Evolutionary conservation across 2,329 filamentous ascomycete species (phyloP), one percentile per base, ranked within the genome.

Genomic region (Lizonia empirigonia): DNA sequence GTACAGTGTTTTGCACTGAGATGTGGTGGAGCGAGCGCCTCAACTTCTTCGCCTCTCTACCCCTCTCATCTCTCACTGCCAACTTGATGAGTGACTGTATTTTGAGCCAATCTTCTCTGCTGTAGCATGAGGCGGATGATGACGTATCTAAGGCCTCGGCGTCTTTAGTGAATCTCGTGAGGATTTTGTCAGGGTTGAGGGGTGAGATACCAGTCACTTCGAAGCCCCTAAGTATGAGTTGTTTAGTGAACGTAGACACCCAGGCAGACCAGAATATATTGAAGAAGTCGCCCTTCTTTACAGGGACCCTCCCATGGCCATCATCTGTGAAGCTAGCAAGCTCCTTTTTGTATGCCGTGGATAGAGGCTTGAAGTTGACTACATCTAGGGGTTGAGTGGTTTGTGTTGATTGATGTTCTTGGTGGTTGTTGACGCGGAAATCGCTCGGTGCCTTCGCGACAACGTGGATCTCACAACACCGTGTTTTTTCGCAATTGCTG

Each of bases 211-310:
- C 36, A 23, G 30, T 48, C 4, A 29, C 38, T 33, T 44, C 33
- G 27, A 48, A 53, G 30, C 37, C 34, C 13, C 19, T 38, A 13
- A 53, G 44, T 29, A 53, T 39, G 13, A n/a, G 41, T 24, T 13
- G 8, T 33, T 15, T 15, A 30, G 24, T 47, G 13, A 47, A 27
- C 16, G 44, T 37, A 12, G 20, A 16, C n/a, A 22, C 15, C 34
- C 15, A 47, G 12, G 32, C 44, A 13, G 13, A 15, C 44, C 33
- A 47, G 34, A n/a, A n/a, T n/a, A n/a, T n/a, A n/a, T n/a, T n/a
- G n/a, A n/a, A n/a, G n/a, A n/a, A n/a, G n/a, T n/a, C 33, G 34
- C 44, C 23, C 30, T 47, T 47, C 34, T 33, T 38, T 10, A 47
- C 16, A 19, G 23, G 19, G 12, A 34, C 22, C 22, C 4, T 20